Evolutionary conservation across 352 stramenopile species (phyloP).

Genomic region (Globisporangium cystogenes): DNA sequence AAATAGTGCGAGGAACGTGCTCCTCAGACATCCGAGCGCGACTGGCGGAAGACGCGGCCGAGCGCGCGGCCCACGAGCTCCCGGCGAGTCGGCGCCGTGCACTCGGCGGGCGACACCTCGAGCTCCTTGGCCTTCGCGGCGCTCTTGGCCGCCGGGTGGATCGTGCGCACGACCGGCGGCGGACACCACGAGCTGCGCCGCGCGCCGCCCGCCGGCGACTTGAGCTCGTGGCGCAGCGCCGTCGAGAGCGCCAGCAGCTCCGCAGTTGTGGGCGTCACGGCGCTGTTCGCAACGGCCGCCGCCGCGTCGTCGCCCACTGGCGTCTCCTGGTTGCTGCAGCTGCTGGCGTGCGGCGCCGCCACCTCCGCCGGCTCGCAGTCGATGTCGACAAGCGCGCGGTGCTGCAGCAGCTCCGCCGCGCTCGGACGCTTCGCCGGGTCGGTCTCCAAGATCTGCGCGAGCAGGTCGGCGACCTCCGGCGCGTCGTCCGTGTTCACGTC

Average conservation of each 20-base stretch:
- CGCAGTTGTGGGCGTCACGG: not conserved
- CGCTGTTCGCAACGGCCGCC: not conserved
- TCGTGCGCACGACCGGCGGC: constrained; percentile 2
- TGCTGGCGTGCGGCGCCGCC: not conserved
- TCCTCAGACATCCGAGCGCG: not conserved
- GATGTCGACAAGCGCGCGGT: constrained; percentile 22
- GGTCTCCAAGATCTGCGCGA: constrained; percentile 48
- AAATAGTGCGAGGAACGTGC: too few relatives aligned
- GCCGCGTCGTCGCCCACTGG: not conserved
- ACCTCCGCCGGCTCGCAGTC: constrained; percentile 1
- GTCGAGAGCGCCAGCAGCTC: not conserved
- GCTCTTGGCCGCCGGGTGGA: constrained; percentile 3
- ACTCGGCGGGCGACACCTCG: constrained; percentile 9
- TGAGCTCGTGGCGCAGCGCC: not conserved
- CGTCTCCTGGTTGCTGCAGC: not conserved
- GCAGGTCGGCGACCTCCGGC: constrained; percentile 38
- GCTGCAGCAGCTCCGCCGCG: constrained; percentile 30
- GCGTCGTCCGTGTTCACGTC: constrained; percentile 42
- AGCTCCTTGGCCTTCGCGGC: constrained; percentile 6
- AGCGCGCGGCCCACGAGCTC: constrained; percentile 8
- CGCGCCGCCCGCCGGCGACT: not conserved
- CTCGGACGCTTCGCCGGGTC: constrained; percentile 37
- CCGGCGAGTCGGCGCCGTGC: not conserved
- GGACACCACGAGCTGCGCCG: not conserved
- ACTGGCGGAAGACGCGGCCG: constrained; percentile 7